Evolutionary conservation across 2,329 filamentous ascomycete genomes (phyloP), one percentile per base, ranked within the genome.

Genomic region (Penicillium sp.): DNA sequence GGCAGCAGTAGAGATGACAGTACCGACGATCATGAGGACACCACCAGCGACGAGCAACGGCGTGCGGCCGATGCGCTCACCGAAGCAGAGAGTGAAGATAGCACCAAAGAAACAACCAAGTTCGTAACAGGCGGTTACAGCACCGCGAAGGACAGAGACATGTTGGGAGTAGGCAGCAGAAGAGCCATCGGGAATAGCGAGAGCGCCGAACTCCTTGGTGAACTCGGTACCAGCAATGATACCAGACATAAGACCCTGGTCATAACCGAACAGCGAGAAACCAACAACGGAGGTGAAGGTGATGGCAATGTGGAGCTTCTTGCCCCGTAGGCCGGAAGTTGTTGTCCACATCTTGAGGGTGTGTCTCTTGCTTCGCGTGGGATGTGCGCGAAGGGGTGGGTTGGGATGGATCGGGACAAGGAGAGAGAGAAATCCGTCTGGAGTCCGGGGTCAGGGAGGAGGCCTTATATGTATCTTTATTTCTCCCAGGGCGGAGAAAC

Each of bases 21-120:
- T 69, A 44, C 73, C 73, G 39, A 74, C 10, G 19, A 69, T 58
- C 66, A 75, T 66, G 61, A 86, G 82, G 50, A 82, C 69, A 37
- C 82, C 79, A 50, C 85, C 85, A 40, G 82, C 75, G 65, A 85
- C 82, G 55, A 82, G 79, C 0, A 82, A 77, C 19, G 71, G 76
- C 11, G 65, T 70, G 24, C 73, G 72, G 41, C 73, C 73, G 19
- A 74, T 61, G 6, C 59, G 50, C 37, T 74, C 66, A 59, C 73
- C 73, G 13, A 63, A 69, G 43, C 65, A 58, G 18, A 72, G 65
- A 9, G 66, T 67, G 52, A 74, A 70, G 37, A 75, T 60, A 3
- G 72, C 70, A 51, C 73, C 73, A 39, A 70, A 69, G 63, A 75
- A 69, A 59, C 73, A 75, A 18, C 82, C 82, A 37, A 83, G 73